Evolutionary conservation across 2,329 filamentous ascomycete species (phyloP).

Genomic region (Fusarium falciforme): DNA sequence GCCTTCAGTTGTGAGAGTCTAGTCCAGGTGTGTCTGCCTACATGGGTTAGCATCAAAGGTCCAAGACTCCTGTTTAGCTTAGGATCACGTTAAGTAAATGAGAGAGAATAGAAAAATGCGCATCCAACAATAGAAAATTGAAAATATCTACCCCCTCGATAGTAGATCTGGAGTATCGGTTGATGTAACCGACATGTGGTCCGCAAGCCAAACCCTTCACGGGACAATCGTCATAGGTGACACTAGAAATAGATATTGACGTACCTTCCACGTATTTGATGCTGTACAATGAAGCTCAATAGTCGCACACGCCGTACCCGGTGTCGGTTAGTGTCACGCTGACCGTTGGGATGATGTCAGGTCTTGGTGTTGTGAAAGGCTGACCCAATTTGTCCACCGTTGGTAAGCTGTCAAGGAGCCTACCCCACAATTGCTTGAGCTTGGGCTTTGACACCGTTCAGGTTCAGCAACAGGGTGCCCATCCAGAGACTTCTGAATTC

Average conservation of each 20-base stretch:
- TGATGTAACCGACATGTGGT: neutral
- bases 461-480: neutral
- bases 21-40: neutral
- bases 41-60: neutral
- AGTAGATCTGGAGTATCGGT: neutral
- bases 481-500: neutral
- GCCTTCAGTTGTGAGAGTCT: neutral
- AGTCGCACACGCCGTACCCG: slow-evolving; percentile 9
- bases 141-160: neutral
- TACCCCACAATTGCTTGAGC: slow-evolving; percentile 19
- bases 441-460: neutral
- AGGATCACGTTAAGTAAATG: neutral
- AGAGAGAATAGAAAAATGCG: neutral
- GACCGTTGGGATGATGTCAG: slow-evolving; percentile 29
- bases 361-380: slow-evolving; percentile 16
- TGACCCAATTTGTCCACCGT: slow-evolving; percentile 3
- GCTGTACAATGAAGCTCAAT: slow-evolving; percentile 13
- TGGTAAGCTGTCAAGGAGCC: neutral
- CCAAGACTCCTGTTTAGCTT: too few relatives aligned
- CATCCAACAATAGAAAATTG: neutral
- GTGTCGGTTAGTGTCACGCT: slow-evolving; percentile 7
- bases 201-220: neutral
- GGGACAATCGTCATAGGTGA: neutral
- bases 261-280: slow-evolving; percentile 9
- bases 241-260: neutral